Percentiles rank a stretch among this genome's conserved stretches.
phyloP scores from a whole-genome alignment of 495 filamentous ascomycete genomes.

The Talaromyces adpressus region DNA sequence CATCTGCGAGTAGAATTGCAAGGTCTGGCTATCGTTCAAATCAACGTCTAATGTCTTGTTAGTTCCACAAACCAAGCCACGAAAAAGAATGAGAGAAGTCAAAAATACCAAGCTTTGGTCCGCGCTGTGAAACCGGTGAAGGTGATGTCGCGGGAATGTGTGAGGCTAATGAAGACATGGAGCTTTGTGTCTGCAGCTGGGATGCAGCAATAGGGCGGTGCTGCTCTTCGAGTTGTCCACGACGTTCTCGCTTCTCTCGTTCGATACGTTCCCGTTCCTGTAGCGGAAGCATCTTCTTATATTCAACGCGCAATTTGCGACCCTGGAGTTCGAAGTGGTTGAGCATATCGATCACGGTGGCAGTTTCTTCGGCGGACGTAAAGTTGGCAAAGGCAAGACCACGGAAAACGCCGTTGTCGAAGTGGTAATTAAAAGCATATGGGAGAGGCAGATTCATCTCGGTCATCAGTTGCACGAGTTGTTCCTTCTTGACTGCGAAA shows the following conservation, averaged over 20 bases:
- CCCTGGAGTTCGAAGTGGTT: constrained; percentile 96
- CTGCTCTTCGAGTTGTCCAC: constrained; percentile 94
- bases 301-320: constrained; percentile 89
- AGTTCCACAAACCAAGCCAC: constrained; percentile 18
- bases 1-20: constrained; percentile 83
- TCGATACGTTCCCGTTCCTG: constrained; percentile 95
- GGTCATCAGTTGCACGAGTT: constrained; percentile 86
- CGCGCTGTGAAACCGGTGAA: constrained; percentile 58
- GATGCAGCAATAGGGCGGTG: constrained; percentile 63
- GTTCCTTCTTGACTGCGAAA: constrained; percentile 96
- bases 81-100: background rate
- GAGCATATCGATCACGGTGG: constrained; percentile 78
- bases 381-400: constrained; percentile 98
- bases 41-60: constrained; percentile 55
- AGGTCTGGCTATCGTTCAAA: constrained; percentile 82
- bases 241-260: constrained; percentile 91
- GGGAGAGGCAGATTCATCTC: constrained; percentile 84
- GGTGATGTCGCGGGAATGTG: constrained; percentile 64
- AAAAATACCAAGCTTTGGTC: constrained; percentile 54
- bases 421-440: constrained; percentile 99
- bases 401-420: constrained; percentile 95
- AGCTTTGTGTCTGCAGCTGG: constrained; percentile 73
- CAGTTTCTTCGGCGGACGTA: constrained; percentile 88
- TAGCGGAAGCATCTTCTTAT: constrained; percentile 98
- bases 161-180: constrained; percentile 75